phyloP scores from a whole-genome alignment of 148 eudicot species.

The Camellia sinensis region DNA sequence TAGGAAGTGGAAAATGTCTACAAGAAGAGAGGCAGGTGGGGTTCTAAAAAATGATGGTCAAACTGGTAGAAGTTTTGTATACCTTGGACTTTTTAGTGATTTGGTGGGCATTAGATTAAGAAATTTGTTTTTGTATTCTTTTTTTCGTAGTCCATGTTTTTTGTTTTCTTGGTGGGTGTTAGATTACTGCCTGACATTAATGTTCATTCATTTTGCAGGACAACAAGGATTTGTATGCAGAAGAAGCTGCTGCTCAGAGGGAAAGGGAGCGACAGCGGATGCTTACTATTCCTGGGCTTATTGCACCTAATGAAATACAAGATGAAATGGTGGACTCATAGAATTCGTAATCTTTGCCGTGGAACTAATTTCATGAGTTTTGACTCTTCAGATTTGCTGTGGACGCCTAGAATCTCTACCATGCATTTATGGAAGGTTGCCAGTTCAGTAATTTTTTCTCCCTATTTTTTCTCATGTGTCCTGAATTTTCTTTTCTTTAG shows the following conservation, averaged over 20 bases:
- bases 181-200: neutral
- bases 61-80: neutral
- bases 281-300: slow-evolving; percentile 87
- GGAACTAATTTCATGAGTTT: slow-evolving; percentile 10
- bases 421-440: slow-evolving; percentile 19
- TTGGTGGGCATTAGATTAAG: neutral
- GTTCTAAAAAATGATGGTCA: neutral
- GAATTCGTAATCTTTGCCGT: neutral
- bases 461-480: slow-evolving; percentile 15
- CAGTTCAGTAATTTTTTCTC: slow-evolving; percentile 13
- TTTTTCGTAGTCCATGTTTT: too few species aligned
- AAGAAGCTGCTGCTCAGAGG: slow-evolving; percentile 93
- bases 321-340: slow-evolving; percentile 94
- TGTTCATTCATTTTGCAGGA: slow-evolving; percentile 46
- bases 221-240: slow-evolving; percentile 97
- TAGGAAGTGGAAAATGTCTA: too few species aligned
- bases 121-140: neutral
- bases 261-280: slow-evolving; percentile 86
- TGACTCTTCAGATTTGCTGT: slow-evolving; percentile 4
- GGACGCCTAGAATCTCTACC: slow-evolving; percentile 15
- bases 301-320: slow-evolving; percentile 92
- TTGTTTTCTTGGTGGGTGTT: neutral
- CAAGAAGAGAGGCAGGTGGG: too few species aligned
- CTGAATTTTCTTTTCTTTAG: slow-evolving; percentile 23
- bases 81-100: too few species aligned